Conservation (phyloP, 768 basidiomycete species). For the Boletales sp. region DNA sequence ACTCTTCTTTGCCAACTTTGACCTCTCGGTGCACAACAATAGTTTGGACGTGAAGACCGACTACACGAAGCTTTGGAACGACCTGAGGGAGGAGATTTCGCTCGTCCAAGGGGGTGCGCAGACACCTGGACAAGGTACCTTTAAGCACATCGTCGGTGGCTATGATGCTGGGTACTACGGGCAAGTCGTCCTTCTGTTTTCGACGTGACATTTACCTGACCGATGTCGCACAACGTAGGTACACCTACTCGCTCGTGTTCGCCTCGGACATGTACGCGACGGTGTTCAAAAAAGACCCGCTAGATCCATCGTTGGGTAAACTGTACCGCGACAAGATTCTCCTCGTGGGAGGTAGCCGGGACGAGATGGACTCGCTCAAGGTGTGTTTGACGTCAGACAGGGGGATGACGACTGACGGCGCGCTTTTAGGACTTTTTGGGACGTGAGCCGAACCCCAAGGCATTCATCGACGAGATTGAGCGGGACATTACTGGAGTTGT, state of each 20-base stretch:
- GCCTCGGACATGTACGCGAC: constrained; percentile 62
- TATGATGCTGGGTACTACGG: constrained; percentile 67
- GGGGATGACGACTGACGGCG: no score
- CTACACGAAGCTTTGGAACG: constrained; percentile 78
- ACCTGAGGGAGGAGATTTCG: constrained; percentile 64
- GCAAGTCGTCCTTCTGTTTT: constrained; percentile 30
- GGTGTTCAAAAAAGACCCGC: constrained; percentile 77
- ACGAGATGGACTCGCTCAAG: constrained; percentile 75
- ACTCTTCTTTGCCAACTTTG: constrained; percentile 62
- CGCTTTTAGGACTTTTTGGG: constrained; percentile 67
- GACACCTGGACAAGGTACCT: constrained; percentile 67
- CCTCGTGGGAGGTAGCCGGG: constrained; percentile 63
- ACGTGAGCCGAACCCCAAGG: constrained; percentile 66
- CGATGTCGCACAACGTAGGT: constrained; percentile 31
- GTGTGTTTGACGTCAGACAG: constrained; percentile 29
- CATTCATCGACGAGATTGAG: constrained; percentile 61
- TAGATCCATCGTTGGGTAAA: constrained; percentile 63
- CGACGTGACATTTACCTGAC: neutral
- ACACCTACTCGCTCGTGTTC: constrained; percentile 69
- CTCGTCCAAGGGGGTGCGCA: constrained; percentile 57
- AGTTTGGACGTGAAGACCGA: constrained; percentile 53
- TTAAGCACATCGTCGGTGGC: constrained; percentile 75
- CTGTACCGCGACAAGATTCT: constrained; percentile 77
- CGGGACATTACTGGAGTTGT: constrained; percentile 32
- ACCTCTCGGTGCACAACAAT: constrained; percentile 23